These are phyloP conservation scores for Rhodamnia argentea DNA, from an alignment of 345 rosid genomes.

Conservation along the genomic window DNA sequence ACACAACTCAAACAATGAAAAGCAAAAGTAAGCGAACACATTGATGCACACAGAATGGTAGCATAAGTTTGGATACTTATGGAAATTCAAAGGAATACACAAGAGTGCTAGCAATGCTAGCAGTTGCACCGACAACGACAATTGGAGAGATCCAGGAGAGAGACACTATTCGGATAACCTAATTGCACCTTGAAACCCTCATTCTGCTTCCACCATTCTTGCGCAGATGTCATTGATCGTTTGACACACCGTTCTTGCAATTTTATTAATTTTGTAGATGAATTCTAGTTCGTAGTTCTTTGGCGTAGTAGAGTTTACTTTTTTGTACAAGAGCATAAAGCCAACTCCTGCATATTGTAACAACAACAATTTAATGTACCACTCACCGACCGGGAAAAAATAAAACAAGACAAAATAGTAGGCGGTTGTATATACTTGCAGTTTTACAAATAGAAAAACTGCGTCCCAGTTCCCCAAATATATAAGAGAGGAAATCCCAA, in stretches of 20 bases:
- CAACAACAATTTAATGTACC: too few species aligned
- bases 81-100: constrained; percentile 89
- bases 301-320: too few species aligned
- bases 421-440: too few species aligned
- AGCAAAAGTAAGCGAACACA: neutral
- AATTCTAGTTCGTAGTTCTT: too few species aligned
- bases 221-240: constrained; percentile 66
- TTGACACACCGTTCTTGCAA: too few species aligned
- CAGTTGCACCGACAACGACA: constrained; percentile 96
- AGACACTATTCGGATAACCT: constrained; percentile 53
- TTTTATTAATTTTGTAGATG: too few species aligned
- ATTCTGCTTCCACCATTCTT: constrained; percentile 47
- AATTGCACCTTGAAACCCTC: constrained; percentile 51
- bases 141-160: constrained; percentile 84
- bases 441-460: too few species aligned
- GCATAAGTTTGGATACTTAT: constrained; percentile 36
- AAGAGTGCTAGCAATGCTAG: constrained; percentile 81
- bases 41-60: neutral
- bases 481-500: neutral
- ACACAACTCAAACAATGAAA: neutral
- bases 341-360: too few species aligned
- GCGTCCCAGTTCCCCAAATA: too few species aligned
- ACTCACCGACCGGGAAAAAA: too few species aligned
- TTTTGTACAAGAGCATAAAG: too few species aligned
- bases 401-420: too few species aligned